Percentiles rank a stretch among this genome's conserved stretches.
phyloP scores from a whole-genome alignment of 148 eudicot species.

The Cornus florida region DNA sequence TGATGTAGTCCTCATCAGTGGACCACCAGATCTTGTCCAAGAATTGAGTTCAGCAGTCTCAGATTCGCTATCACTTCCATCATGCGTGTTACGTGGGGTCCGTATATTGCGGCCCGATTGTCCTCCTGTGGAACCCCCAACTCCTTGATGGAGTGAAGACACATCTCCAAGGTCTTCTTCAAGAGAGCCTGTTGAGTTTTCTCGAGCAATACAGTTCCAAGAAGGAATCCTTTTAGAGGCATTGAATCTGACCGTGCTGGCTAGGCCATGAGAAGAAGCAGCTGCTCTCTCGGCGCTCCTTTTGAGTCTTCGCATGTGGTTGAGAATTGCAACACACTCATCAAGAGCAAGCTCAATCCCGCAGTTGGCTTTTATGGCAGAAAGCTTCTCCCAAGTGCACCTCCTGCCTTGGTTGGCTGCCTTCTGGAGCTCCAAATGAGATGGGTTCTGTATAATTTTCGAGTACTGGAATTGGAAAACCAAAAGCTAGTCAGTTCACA shows the following conservation, averaged over 20 bases:
- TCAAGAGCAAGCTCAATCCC: slow-evolving; percentile 91
- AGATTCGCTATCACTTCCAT: slow-evolving; percentile 85
- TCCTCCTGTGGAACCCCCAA: slow-evolving; percentile 19
- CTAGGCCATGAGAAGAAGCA: slow-evolving; percentile 51
- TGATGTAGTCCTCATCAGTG: slow-evolving; percentile 91
- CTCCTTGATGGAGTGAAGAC: slow-evolving; percentile 48
- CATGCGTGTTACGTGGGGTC: slow-evolving; percentile 37
- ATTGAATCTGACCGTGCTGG: slow-evolving; percentile 48
- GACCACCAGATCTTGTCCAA: slow-evolving; percentile 96
- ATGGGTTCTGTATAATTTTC: slow-evolving; percentile 90
- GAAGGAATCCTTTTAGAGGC: slow-evolving; percentile 91
- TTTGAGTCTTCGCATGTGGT: slow-evolving; percentile 92
- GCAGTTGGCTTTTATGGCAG: slow-evolving; percentile 95
- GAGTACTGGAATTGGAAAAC: slow-evolving; percentile 36
- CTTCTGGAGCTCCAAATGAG: slow-evolving; percentile 81
- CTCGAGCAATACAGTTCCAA: slow-evolving; percentile 92
- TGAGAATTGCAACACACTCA: slow-evolving; percentile 82
- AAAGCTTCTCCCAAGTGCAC: slow-evolving; percentile 98
- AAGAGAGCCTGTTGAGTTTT: slow-evolving; percentile 85
- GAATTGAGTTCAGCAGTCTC: slow-evolving; percentile 57
- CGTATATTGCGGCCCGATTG: slow-evolving; percentile 29
- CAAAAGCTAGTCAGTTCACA: no score
- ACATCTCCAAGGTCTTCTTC: slow-evolving; percentile 73
- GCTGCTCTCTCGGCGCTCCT: slow-evolving; percentile 65
- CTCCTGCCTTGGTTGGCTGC: slow-evolving; percentile 95